These are phyloP conservation scores for Mycena polygramma DNA, from an alignment of 768 basidiomycete species.

Conservation along the genomic window DNA sequence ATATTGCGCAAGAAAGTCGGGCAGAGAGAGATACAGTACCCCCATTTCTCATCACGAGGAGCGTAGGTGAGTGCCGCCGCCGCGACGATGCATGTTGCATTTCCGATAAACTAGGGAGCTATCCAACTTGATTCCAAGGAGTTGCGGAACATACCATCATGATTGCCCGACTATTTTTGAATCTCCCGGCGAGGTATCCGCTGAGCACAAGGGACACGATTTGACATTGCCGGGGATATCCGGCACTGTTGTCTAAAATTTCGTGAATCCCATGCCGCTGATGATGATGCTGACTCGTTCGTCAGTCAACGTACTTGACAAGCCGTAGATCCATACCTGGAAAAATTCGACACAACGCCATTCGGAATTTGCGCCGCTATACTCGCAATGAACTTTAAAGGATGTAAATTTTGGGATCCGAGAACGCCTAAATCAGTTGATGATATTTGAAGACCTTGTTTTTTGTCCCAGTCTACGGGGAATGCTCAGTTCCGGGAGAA, in stretches of 20 bases:
- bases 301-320: background rate
- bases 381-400: too few species aligned
- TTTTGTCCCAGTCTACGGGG: constrained; percentile 45
- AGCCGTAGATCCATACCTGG: constrained; percentile 37
- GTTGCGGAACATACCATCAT: constrained; percentile 40
- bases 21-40: constrained; percentile 1
- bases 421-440: too few species aligned
- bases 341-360: constrained; percentile 39
- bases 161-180: too few species aligned
- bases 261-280: constrained; percentile 41
- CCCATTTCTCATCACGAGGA: constrained; percentile 38
- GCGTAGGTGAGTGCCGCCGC: constrained; percentile 35
- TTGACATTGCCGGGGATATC: constrained; percentile 33
- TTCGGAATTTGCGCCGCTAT: too few species aligned
- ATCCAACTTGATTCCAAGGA: background rate
- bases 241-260: constrained; percentile 33
- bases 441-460: too few species aligned
- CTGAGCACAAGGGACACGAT: constrained; percentile 35
- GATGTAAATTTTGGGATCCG: too few species aligned
- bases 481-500: background rate
- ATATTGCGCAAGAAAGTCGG: background rate
- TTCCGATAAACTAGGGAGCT: constrained; percentile 33
- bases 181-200: constrained; percentile 39
- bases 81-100: constrained; percentile 30
- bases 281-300: constrained; percentile 48